Conservation (phyloP, 441 rosid species). For the Hura crepitans region DNA sequence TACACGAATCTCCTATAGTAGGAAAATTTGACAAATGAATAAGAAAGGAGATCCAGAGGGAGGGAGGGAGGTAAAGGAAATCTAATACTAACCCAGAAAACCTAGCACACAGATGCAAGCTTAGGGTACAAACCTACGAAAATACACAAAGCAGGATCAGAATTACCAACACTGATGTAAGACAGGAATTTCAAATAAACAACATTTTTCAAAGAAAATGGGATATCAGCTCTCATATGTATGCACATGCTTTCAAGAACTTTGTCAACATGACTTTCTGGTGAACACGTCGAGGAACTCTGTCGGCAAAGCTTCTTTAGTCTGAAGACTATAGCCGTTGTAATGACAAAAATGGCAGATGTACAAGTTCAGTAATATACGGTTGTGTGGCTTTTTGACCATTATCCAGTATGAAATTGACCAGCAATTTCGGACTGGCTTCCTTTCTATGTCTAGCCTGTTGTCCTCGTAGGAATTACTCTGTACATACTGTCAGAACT, state of each 20-base stretch:
- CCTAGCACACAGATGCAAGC: slow-evolving; percentile 2
- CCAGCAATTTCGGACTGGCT: not conserved
- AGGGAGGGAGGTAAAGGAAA: not conserved
- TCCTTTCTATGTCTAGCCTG: slow-evolving; percentile 15
- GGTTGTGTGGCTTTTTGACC: not conserved
- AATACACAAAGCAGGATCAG: slow-evolving; percentile 7
- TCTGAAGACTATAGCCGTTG: not conserved
- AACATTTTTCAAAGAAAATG: not conserved
- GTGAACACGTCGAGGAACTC: slow-evolving; percentile 14
- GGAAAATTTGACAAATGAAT: not conserved
- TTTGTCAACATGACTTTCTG: slow-evolving; percentile 9
- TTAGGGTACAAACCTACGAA: not conserved
- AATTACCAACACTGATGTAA: slow-evolving; percentile 1
- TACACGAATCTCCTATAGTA: not conserved
- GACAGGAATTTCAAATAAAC: slow-evolving; percentile 16
- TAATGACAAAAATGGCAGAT: slow-evolving; percentile 6
- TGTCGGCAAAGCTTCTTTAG: slow-evolving; percentile 5
- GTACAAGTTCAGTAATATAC: slow-evolving; percentile 18
- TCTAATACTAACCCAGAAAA: not conserved
- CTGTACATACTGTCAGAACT: slow-evolving; percentile 40
- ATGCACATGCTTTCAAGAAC: slow-evolving; percentile 1
- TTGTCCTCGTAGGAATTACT: slow-evolving; percentile 22
- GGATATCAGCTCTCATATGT: slow-evolving; percentile 9
- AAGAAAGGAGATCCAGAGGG: not conserved
- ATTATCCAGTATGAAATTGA: slow-evolving; percentile 10